Evolutionary conservation across 2,329 filamentous ascomycete genomes (phyloP).

Genomic region (Zopfia rhizophila): DNA sequence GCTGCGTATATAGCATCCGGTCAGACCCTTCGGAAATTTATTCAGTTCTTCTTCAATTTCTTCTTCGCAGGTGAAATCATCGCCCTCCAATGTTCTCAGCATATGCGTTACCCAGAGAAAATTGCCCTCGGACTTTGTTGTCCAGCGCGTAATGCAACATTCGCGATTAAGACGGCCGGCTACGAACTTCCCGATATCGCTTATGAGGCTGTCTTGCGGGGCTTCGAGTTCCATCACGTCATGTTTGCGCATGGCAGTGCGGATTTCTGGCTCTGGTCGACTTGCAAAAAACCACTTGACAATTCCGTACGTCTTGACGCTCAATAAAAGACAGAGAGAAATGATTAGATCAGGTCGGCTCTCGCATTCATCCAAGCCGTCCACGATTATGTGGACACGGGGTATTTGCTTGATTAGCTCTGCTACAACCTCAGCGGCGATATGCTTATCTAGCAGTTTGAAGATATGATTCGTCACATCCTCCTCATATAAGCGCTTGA

Average conservation of each 20-base stretch:
- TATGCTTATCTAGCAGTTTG: slow-evolving; percentile 5
- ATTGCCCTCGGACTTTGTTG: slow-evolving; percentile 15
- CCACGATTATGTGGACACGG: slow-evolving; percentile 21
- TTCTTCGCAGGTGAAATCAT: slow-evolving; percentile 15
- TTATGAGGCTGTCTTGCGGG: slow-evolving; percentile 7
- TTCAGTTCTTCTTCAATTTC: slow-evolving; percentile 19
- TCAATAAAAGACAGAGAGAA: background rate
- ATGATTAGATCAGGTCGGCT: background rate
- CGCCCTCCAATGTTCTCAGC: slow-evolving; percentile 14
- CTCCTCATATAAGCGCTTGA: slow-evolving; percentile 13
- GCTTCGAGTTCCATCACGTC: slow-evolving; percentile 14
- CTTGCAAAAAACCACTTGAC: slow-evolving; percentile 22
- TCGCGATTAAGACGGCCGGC: slow-evolving; percentile 2
- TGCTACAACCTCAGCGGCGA: slow-evolving; percentile 11
- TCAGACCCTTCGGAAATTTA: slow-evolving; percentile 20
- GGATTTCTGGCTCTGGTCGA: slow-evolving; percentile 10
- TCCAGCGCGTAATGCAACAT: slow-evolving; percentile 17
- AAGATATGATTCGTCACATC: slow-evolving; percentile 14
- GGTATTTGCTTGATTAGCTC: slow-evolving; percentile 9
- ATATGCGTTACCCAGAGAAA: slow-evolving; percentile 20
- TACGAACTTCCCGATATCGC: slow-evolving; percentile 12
- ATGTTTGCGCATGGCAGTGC: slow-evolving; percentile 3
- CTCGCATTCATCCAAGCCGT: slow-evolving; percentile 21
- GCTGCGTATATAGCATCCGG: slow-evolving; percentile 18
- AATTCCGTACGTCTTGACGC: slow-evolving; percentile 13